Evolutionary conservation across 2,329 filamentous ascomycete species (phyloP).

Genomic region (Penicillium sp.): DNA sequence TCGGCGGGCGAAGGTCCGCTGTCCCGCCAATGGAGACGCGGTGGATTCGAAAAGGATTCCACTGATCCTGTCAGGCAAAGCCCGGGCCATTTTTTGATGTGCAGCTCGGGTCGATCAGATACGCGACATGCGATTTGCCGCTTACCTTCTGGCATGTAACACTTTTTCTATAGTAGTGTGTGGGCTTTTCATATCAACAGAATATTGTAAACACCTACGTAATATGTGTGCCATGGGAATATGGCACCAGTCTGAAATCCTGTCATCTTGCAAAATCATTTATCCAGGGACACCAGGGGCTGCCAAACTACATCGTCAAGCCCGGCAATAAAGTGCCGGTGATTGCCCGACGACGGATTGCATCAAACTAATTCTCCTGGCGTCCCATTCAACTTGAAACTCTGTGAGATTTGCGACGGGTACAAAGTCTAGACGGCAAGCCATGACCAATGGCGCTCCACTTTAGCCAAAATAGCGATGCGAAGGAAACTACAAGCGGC

Average conservation of each 20-base stretch:
- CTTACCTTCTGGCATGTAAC: not conserved
- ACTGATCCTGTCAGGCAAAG: constrained; percentile 5
- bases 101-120: constrained; percentile 6
- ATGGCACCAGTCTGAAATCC: not conserved
- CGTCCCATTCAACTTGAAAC: not conserved
- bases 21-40: constrained; percentile 1
- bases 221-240: not conserved
- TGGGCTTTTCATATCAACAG: not conserved
- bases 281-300: not conserved
- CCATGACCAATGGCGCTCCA: not conserved
- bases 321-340: not conserved
- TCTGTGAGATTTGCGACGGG: not conserved
- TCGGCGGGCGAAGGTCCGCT: not conserved
- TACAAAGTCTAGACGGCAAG: not conserved
- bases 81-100: not conserved
- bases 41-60: constrained; percentile 8
- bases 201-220: not conserved
- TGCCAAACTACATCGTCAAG: not conserved
- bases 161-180: not conserved
- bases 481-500: not conserved
- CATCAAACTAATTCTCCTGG: not conserved
- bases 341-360: not conserved
- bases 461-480: not conserved
- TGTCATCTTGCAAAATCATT: not conserved
- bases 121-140: constrained; percentile 4